Evolutionary conservation across 2,329 filamentous ascomycete genomes (phyloP).

Genomic region (Capronia americana): DNA sequence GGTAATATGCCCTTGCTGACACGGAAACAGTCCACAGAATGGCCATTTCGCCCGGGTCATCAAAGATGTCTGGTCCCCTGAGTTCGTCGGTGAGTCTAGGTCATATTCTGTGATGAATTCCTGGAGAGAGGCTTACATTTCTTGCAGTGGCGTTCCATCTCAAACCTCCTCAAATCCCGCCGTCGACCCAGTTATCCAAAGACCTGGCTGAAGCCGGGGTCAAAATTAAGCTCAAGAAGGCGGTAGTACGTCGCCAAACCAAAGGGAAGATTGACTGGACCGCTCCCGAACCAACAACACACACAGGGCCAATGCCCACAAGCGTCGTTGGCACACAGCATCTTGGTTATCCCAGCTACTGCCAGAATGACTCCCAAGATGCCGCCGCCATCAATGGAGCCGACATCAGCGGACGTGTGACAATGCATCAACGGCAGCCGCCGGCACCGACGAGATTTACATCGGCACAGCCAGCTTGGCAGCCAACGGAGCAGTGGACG

Average conservation of each 20-base stretch:
- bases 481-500: not conserved
- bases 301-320: not conserved
- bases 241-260: not conserved
- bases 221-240: conserved; percentile 5
- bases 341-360: not conserved
- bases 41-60: not conserved
- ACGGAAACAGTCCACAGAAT: not conserved
- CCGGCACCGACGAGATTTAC: not conserved
- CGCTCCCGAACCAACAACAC: not conserved
- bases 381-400: not conserved
- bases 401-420: conserved; percentile 1
- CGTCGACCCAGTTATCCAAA: not conserved
- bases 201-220: not conserved
- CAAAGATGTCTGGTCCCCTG: not conserved
- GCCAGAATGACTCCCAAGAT: not conserved
- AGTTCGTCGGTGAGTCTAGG: not conserved
- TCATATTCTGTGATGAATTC: not conserved
- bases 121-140: not conserved
- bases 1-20: not conserved
- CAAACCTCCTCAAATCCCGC: not conserved
- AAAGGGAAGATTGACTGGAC: not conserved
- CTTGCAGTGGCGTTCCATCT: not conserved
- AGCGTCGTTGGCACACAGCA: not conserved
- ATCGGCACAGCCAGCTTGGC: not conserved
- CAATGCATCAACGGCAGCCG: not conserved